Base-by-base conservation (phyloP, 1,284 basidiomycete genomes). In the Blastosporella zonata region DNA sequence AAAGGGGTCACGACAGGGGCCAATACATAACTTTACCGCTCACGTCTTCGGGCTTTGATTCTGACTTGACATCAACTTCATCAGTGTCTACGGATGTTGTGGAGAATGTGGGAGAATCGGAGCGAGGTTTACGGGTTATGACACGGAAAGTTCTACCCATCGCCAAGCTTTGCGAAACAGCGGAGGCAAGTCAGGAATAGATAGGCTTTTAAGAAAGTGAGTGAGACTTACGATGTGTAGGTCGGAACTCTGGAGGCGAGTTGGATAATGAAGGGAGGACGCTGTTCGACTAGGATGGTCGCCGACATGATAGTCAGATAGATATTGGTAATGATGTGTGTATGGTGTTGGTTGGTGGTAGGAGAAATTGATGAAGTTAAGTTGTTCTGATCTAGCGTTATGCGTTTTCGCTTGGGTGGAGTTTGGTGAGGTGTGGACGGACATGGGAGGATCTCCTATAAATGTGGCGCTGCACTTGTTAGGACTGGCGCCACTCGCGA, bases 161-260 rank as follows among this genome's bases (percentile, higher is more conserved):
- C 3, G 18, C 3, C 42, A 43, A 44, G 10, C 35, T 42, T 39
- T 47, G 46, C 25, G 45, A 21, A n/a, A n/a, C n/a, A n/a, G 36
- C 8, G 7, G 9, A 34, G 37, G 35, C 47, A 48, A 22, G 17
- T 38, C 13, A 18, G 23, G 15, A 40, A 28, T 4, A 28, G 22
- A 27, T 20, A 31, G 18, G 15, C 17, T 12, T 23, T 37, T 13
- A 43, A 36, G n/a, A 17, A 1, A 17, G 21, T 8, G 3, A 34
- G n/a, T 31, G 12, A 13, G 47, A 43, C 42, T 22, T 43, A 43
- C 47, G 28, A 49, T 38, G 13, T 20, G 6, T 49, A 39, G 29
- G 20, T 22, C 1, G 29, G 25, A 34, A 43, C 18, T 40, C 43
- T 35, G 1, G 36, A 44, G 2, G 29, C 48, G 41, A 49, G 35